phyloP scores from a whole-genome alignment of 495 filamentous ascomycete species.

The Tetracladium setigerum region DNA sequence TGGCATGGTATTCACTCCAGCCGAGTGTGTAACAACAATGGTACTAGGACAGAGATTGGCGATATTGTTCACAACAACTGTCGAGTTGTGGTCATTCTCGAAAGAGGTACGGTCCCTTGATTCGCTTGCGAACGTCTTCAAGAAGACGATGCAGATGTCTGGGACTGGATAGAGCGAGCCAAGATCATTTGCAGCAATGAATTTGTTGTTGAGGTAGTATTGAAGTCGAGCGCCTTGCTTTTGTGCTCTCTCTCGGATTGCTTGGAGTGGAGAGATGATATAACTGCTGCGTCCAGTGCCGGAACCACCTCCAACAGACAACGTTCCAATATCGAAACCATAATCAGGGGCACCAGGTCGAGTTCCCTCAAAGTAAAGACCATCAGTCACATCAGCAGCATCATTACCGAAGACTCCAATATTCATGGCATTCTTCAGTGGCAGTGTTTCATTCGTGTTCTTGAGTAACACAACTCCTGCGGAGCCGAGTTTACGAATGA shows the following conservation, averaged over 20 bases:
- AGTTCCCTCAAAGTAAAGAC: slow-evolving; percentile 63
- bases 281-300: slow-evolving; percentile 64
- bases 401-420: slow-evolving; percentile 78
- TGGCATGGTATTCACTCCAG: slow-evolving; percentile 69
- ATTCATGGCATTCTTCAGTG: slow-evolving; percentile 62
- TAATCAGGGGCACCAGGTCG: slow-evolving; percentile 64
- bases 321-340: neutral
- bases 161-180: slow-evolving; percentile 18
- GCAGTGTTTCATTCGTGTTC: slow-evolving; percentile 63
- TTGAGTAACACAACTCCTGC: slow-evolving; percentile 80
- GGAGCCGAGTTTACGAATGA: slow-evolving; percentile 64
- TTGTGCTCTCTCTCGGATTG: slow-evolving; percentile 65
- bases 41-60: slow-evolving; percentile 75
- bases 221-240: slow-evolving; percentile 43
- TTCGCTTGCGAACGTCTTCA: neutral
- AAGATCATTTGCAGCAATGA: slow-evolving; percentile 10
- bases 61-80: slow-evolving; percentile 67
- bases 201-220: slow-evolving; percentile 67
- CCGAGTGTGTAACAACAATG: slow-evolving; percentile 79
- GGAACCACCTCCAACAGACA: slow-evolving; percentile 57
- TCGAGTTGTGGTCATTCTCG: neutral
- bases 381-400: slow-evolving; percentile 65
- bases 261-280: slow-evolving; percentile 75
- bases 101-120: neutral
- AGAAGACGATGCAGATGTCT: neutral